Evolutionary conservation across 345 rosid species (phyloP).

Genomic region (Murraya koenigii): DNA sequence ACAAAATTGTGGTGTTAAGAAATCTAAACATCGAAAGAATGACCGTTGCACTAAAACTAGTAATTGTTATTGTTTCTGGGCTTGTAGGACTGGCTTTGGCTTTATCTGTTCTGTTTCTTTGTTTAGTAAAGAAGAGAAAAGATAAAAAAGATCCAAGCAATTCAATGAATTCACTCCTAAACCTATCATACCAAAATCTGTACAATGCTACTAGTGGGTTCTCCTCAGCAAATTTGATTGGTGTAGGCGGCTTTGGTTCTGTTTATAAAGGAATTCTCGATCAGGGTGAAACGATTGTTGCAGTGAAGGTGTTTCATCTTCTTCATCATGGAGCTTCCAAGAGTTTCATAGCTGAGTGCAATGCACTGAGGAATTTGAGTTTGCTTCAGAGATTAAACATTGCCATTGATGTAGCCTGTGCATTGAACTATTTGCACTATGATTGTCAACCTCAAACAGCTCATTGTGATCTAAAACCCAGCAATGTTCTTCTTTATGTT

Average conservation of each 20-base stretch:
- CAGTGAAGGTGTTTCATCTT: background rate
- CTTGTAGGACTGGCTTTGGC: background rate
- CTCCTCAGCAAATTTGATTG: background rate
- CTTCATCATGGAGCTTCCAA: background rate
- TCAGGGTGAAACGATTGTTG: background rate
- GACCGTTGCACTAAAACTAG: background rate
- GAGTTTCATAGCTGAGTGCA: background rate
- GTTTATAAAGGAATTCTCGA: background rate
- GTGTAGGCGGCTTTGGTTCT: background rate
- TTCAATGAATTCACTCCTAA: background rate
- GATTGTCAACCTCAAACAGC: background rate
- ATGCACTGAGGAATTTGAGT: background rate
- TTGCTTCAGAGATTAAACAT: background rate
- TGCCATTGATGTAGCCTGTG: background rate
- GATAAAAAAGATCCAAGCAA: background rate
- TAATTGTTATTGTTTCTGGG: background rate
- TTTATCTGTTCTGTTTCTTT: too few species aligned
- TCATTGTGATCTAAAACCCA: background rate
- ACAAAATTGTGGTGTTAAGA: background rate
- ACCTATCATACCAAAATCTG: background rate
- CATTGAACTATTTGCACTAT: background rate
- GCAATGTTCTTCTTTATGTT: background rate
- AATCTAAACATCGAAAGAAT: background rate
- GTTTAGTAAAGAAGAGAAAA: background rate
- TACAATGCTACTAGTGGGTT: background rate